Base-by-base conservation (phyloP, 805 yeast genomes). In the Zygosaccharomyces kombuchaensis region DNA sequence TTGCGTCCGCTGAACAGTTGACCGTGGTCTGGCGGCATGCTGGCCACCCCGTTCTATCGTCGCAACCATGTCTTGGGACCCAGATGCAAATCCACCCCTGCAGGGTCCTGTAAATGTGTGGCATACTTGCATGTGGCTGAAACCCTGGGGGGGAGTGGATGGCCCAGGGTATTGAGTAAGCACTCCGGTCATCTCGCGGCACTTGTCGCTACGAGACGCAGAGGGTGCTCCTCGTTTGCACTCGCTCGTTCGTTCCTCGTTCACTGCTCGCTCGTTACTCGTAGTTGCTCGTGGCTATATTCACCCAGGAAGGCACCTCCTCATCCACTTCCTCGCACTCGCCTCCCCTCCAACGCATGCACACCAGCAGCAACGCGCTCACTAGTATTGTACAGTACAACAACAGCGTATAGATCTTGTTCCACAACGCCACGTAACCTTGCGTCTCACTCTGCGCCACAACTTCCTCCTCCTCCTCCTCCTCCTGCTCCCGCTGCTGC, bases 331-430 rank as follows among this genome's bases (percentile, higher is more conserved):
- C 41, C 22, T 38, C 34, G 29, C 34, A 27, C 14, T 16, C 34
- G 13, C 41, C 41, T 8, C 22, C 22, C 23, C 41, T 38, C 41
- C 41, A 38, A 21, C 48, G 47, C 47, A 51, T 36, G 37, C 48
- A 51, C 25, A 52, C 29, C 31, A 53, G 43, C n/a, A 52, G 19
- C 10, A 36, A 29, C 30, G 44, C 44, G 44, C 57, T 51, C 21
- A 46, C 21, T 26, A 36, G 14, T 27, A 53, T 49, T 16, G 50
- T 43, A 13, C 43, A 34, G 22, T 37, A 44, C 12, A 49, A 43
- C 9, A 42, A 30, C 10, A 39, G 34, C 6, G 52, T 46, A 45
- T 45, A 48, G 13, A 48, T 13, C 17, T 25, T 45, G 38, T 48
- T 43, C 45, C 43, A 40, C 29, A 45, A 23, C 38, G 35, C 32